Evolutionary conservation across 208 protist genomes (phyloP), one percentile per base, ranked within the genome.

Genomic region (Trypanosoma cruzi): DNA sequence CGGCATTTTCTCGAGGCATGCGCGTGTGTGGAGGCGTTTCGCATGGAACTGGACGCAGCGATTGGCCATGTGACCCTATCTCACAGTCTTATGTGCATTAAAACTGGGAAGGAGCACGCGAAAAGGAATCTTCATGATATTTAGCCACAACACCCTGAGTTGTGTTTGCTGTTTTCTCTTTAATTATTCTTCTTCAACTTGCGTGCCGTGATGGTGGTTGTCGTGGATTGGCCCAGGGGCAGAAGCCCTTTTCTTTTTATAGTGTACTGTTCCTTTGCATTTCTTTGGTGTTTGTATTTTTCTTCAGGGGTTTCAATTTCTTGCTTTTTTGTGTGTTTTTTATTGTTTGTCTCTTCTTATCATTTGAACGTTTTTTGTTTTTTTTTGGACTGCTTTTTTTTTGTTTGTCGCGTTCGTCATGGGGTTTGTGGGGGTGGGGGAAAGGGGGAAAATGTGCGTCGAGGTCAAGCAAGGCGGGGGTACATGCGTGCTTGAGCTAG

Each of bases 41-140:
- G 85, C 20, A 76, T 81, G 49, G 81, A 93, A 50, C 63, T 94
- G 26, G 82, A 89, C 59, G 83, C 88, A 7, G 82, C 66, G 4
- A 68, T 91, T 24, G 79, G 84, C 24, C 88, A 94, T 71, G 80
- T 80, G 40, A 71, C 73, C 8, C 72, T 94, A 13, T 94, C 88
- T 22, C 81, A 87, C 59, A 90, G 84, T 32, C 70, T 90, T 44
- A 78, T 91, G 68, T 79, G 64, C 14, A 63, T 87, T 32, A 49
- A 74, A 55, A 67, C 68, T 44, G 73, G 67, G 44, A 64, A 68
- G 10, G 37, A 58, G 24, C n/a, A 55, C 8, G 2, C 5, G 46
- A 1, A 10, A n/a, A 55, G 29, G n/a, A 42, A 10, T 24, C 1
- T 6, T 40, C 0, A 22, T 20, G 8, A 53, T 18, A 28, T 2